Base-by-base conservation (phyloP, 306 rosid genomes). In the Trifolium subterraneum region DNA sequence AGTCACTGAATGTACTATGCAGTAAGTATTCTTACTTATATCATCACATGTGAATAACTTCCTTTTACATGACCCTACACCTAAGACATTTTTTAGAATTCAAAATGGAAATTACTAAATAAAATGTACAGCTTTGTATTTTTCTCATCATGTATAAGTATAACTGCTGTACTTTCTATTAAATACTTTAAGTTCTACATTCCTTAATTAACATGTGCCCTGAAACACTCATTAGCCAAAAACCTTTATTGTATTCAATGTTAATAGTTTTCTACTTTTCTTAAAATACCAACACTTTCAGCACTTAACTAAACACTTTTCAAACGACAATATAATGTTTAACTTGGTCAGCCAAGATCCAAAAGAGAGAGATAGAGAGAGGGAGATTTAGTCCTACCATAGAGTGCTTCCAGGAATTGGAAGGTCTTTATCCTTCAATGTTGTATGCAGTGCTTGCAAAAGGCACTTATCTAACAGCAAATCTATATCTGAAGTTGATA, bases 361-460 rank as follows among this genome's bases (percentile, higher is more conserved):
- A 4, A 48, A 1, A 33, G 23, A 42, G 11, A 7, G 38, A 8
- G 60, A 36, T 16, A 72, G 61, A 36, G 20, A 75, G 61, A 72
- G 45, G 47, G 48, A 25, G 16, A 16, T 5, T 25, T 11, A 61
- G 61, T 62, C 82, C 73, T 68, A 94, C 98, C 97, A 94, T 56
- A 94, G 60, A 31, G 96, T 94, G 86, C 98, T 91, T 85, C 98
- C 98, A n/a, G 97, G 94, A 83, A 90, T 67, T 60, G 96, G 97
- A 80, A 94, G 88, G 64, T 90, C 97, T 76, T 88, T 93, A 62
- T 93, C 98, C 80, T 87, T 91, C 51, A 90, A 85, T 62, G 96
- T 89, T 70, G 94, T 86, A 87, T 91, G 90, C 83, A 91, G 79
- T 15, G 98, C 93, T 84, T 94, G 98, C 79, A 94, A 80, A 77